Base-by-base conservation (phyloP, 2,329 filamentous ascomycete genomes). In the Arthrobotrys iridis region DNA sequence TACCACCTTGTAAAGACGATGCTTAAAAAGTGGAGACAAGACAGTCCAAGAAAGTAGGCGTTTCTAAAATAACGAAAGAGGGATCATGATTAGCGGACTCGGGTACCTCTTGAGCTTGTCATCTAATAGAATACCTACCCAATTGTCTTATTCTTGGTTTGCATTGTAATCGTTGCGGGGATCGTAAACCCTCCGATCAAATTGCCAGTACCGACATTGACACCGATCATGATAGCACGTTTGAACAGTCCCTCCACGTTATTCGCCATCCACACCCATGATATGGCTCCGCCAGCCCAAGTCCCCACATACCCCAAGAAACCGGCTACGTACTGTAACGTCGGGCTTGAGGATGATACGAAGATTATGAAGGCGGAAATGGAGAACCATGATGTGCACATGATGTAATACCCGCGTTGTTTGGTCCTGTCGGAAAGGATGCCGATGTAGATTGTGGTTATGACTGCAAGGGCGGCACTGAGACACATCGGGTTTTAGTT, bases 241-340 rank as follows among this genome's bases (percentile, higher is more conserved):
- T 68, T 68, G 22, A 35, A 68, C 7, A 68, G 18, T 10, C 64
- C 64, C 35, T 68, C 64, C 6, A 59, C 20, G 40, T 68, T 68
- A 18, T 59, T 59, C 0, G 52, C 41, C 15, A 59, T 28, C 64
- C 64, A 68, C 6, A 60, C 52, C 64, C 64, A 68, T 22, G 28
- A 35, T 20, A 68, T 48, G 1, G 64, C 52, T 2, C 64, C 64
- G 7, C 52, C 30, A 5, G 26, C 52, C 64, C 64, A 68, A 0
- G 64, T 68, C n/a, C 64, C 64, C 22, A 59, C 41, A 0, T 30
- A 59, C 1, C 37, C 64, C 1, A 68, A 7, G 28, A 68, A 68
- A 7, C 41, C 52, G 7, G 64, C 64, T 0, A 43, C 41, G 15
- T 68, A 68, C 43, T 57, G 46, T 6, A 41, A 20, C 1, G 8